Evolutionary conservation across 2,329 filamentous ascomycete species (phyloP), one percentile per base, ranked within the genome.

Genomic region (Colletotrichum godetiae): DNA sequence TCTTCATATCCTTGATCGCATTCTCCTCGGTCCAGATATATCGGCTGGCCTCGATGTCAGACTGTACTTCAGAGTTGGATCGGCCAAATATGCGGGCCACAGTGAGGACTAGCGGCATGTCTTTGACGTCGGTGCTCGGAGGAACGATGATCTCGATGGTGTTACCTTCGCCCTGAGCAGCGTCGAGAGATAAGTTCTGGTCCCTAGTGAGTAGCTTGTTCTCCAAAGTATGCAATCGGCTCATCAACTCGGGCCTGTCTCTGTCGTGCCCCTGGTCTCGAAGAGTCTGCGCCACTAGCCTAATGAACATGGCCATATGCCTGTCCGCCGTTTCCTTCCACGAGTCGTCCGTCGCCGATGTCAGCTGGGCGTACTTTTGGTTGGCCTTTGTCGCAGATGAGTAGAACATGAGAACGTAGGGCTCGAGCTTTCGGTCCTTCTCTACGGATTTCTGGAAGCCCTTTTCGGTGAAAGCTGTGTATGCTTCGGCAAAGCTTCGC

Each of bases 161-260:
- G 60, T 90, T 90, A 46, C 91, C 86, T 59, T 88, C 87, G 67
- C 89, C 87, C 78, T 90, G 88, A 60, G 87, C 87, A 61, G 88
- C 87, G 76, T 89, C 88, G 22, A 92, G 88, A 59, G 91, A 91
- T 64, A 99, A 87, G 80, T 98, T 95, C 82, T 98, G 95, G 78
- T 98, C 96, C 81, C 98, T 97, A 64, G 94, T 93, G 75, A 99
- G 88, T 68, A 99, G 89, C 85, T 98, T 98, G 81, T 93, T 97
- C 83, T 99, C 97, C 78, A 99, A 88, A 13, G 92, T 94, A 56
- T 90, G 89, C 71, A 99, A 86, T 74, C 94, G 91, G 75, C 88
- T 90, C 81, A 94, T 92, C 70, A 99, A 88, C 81, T 99, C 96
- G 6, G 95, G 93, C 75, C 93, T 91, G 80, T 97, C 94, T 80